Conservation (phyloP, 441 rosid species). For the Erysimum cheiri region DNA sequence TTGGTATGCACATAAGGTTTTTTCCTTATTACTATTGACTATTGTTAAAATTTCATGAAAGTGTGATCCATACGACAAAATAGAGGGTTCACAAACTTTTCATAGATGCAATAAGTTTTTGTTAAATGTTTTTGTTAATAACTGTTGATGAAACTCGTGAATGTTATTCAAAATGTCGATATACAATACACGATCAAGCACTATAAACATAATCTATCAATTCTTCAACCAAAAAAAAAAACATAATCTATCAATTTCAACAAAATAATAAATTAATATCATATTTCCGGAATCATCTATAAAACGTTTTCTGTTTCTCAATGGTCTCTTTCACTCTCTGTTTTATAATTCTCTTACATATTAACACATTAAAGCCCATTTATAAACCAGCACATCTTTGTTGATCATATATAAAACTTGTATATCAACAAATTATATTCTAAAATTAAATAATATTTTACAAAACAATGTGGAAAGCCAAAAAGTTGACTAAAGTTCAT, state of each 20-base stretch:
- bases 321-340: constrained; percentile 7
- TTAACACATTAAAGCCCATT: neutral
- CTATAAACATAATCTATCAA: neutral
- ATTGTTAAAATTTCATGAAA: neutral
- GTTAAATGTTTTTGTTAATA: neutral
- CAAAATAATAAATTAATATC: neutral
- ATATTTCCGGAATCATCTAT: neutral
- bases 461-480: too few relatives aligned
- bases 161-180: constrained; percentile 1
- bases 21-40: neutral
- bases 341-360: neutral
- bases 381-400: neutral
- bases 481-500: too few relatives aligned
- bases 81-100: constrained; percentile 9
- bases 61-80: neutral
- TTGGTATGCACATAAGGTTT: too few relatives aligned
- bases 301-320: constrained; percentile 3
- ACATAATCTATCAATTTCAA: neutral
- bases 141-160: constrained; percentile 20
- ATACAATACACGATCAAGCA: neutral
- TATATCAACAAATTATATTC: neutral
- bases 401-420: neutral
- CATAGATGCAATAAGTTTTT: neutral
- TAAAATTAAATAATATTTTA: neutral
- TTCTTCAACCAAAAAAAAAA: too few relatives aligned